These are phyloP conservation scores for Salix arbutifolia DNA, from an alignment of 345 rosid genomes.

Conservation along the genomic window DNA sequence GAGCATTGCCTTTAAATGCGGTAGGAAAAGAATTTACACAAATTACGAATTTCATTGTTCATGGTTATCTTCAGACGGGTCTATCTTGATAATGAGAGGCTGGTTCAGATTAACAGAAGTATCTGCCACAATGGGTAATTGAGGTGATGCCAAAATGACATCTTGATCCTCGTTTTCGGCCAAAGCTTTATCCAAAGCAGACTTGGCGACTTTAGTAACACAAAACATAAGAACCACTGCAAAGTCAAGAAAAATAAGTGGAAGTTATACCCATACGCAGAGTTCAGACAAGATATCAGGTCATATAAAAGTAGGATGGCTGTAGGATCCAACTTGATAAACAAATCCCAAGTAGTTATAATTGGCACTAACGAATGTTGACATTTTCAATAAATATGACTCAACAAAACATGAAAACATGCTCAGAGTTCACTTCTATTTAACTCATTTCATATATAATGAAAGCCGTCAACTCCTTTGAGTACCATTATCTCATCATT, in stretches of 20 bases:
- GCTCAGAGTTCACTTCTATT: neutral
- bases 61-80: slow-evolving; percentile 32
- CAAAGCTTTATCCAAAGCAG: slow-evolving; percentile 83
- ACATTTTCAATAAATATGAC: neutral
- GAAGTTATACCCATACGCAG: neutral
- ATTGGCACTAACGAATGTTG: neutral
- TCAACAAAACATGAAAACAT: neutral
- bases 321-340: neutral
- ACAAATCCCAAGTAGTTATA: neutral
- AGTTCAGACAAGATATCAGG: neutral
- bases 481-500: neutral
- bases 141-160: slow-evolving; percentile 32
- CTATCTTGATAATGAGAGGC: slow-evolving; percentile 80
- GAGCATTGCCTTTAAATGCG: slow-evolving; percentile 1
- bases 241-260: neutral
- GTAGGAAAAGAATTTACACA: slow-evolving; percentile 38
- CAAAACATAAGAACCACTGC: slow-evolving; percentile 75
- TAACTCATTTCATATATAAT: neutral
- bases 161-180: slow-evolving; percentile 73
- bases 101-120: slow-evolving; percentile 43
- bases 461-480: neutral
- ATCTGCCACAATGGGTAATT: slow-evolving; percentile 42
- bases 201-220: slow-evolving; percentile 74
- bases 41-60: slow-evolving; percentile 32
- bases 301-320: neutral